These are phyloP conservation scores for Yamadazyma friedrichii DNA, from an alignment of 1,139 yeast genomes.

Conservation along the genomic window DNA sequence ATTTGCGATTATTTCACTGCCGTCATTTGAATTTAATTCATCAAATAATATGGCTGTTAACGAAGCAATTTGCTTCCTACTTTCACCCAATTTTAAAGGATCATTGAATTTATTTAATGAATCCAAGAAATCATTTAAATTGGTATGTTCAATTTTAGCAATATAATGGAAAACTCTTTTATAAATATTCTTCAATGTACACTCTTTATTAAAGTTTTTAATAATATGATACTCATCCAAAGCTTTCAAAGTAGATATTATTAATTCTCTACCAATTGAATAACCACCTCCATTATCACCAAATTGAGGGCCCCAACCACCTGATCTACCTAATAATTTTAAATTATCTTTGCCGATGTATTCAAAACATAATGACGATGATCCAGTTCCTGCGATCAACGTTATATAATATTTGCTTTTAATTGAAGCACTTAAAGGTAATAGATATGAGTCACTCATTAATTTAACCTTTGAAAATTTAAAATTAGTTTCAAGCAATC, in stretches of 20 bases:
- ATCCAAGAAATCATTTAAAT: not conserved
- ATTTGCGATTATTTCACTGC: conserved; percentile 5
- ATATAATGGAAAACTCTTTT: conserved; percentile 1
- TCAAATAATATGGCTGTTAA: conserved; percentile 6
- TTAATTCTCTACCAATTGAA: conserved; percentile 7
- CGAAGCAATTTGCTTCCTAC: conserved; percentile 6
- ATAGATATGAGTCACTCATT: conserved; percentile 8
- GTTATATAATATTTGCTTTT: conserved; percentile 6
- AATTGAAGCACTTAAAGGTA: conserved; percentile 4
- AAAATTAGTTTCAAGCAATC: not conserved
- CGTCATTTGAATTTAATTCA: conserved; percentile 3
- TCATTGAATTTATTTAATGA: not conserved
- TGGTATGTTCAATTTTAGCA: not conserved
- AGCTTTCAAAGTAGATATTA: conserved; percentile 6
- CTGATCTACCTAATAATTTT: conserved; percentile 7
- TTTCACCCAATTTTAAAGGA: not conserved
- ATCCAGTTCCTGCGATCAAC: conserved; percentile 11
- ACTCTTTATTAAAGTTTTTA: not conserved
- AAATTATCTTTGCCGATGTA: not conserved
- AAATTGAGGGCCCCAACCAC: conserved; percentile 10
- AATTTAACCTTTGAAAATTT: not conserved
- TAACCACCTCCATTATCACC: conserved; percentile 12
- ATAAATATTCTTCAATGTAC: conserved; percentile 3
- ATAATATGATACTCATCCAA: conserved; percentile 4
- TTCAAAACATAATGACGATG: conserved; percentile 8